Evolutionary conservation across 208 protist genomes (phyloP).

Genomic region (Leishmania tropica): DNA sequence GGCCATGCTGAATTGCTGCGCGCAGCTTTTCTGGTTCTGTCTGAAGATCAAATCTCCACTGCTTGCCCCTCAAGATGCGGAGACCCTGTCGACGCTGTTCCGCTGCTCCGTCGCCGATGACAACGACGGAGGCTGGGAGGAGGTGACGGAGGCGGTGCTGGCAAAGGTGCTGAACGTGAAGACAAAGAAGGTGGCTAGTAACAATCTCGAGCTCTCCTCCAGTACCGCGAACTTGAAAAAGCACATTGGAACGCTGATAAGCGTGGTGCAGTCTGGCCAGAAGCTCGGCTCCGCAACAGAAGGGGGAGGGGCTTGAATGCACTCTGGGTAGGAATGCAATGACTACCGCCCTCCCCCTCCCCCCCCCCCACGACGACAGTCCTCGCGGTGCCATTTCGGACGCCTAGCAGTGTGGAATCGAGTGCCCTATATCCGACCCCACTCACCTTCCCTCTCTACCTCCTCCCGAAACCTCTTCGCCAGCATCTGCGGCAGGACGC

Average conservation of each 20-base stretch:
- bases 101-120: conserved; percentile 57
- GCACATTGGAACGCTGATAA: conserved; percentile 48
- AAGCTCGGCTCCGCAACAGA: conserved; percentile 2
- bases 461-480: neutral
- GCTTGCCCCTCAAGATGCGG: conserved; percentile 14
- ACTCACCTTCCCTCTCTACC: neutral
- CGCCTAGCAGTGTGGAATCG: neutral
- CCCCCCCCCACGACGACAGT: neutral
- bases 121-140: conserved; percentile 88
- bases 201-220: conserved; percentile 31
- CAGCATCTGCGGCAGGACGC: neutral
- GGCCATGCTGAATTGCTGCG: conserved; percentile 77
- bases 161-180: conserved; percentile 65
- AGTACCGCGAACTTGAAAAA: conserved; percentile 70
- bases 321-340: neutral
- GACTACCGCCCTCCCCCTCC: too few species aligned
- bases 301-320: neutral
- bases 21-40: conserved; percentile 75
- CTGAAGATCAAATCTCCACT: conserved; percentile 31
- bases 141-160: conserved; percentile 76
- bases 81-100: conserved; percentile 60
- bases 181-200: conserved; percentile 13
- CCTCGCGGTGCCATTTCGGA: neutral
- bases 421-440: neutral
- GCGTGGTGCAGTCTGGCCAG: conserved; percentile 27